These are phyloP conservation scores for Xylaria intraflava DNA, from an alignment of 495 filamentous ascomycete genomes.

Conservation along the genomic window DNA sequence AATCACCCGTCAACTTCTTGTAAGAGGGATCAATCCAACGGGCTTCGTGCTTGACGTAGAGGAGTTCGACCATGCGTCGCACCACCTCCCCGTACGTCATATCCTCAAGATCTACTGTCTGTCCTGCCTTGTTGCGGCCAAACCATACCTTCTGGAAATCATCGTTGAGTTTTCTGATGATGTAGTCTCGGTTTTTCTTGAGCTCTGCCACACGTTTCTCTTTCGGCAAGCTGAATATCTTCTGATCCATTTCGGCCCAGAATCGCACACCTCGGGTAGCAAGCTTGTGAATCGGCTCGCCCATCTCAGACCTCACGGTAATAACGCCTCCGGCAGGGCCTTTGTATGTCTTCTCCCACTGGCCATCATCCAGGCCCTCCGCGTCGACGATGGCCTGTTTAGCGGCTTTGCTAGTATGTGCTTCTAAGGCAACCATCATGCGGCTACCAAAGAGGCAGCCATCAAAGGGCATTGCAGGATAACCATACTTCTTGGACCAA, in stretches of 20 bases:
- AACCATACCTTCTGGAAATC: conserved; percentile 99
- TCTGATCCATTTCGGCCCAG: conserved; percentile 97
- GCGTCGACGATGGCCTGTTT: conserved; percentile 95
- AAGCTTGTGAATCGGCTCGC: conserved; percentile 97
- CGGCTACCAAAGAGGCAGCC: conserved; percentile 85
- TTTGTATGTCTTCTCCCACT: conserved; percentile 98
- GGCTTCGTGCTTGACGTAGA: conserved; percentile 90
- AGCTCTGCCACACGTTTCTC: conserved; percentile 87
- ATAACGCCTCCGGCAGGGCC: conserved; percentile 86
- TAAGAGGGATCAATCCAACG: conserved; percentile 92
- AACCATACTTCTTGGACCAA: conserved; percentile 80
- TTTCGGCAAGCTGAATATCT: conserved; percentile 94
- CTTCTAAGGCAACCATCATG: conserved; percentile 93
- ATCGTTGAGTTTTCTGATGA: conserved; percentile 95
- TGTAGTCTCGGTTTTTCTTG: conserved; percentile 86
- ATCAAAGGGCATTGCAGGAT: conserved; percentile 91
- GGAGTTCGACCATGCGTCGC: conserved; percentile 88
- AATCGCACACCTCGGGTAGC: conserved; percentile 90
- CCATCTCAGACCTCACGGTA: conserved; percentile 98
- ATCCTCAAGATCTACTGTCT: conserved; percentile 90
- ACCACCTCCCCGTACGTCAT: conserved; percentile 96
- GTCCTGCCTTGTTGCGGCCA: conserved; percentile 72
- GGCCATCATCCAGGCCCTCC: conserved; percentile 72
- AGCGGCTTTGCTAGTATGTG: conserved; percentile 83
- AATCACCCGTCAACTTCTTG: conserved; percentile 76